Evolutionary conservation across 2,329 filamentous ascomycete genomes (phyloP).

Genomic region (Ceratocystis smalleyi): DNA sequence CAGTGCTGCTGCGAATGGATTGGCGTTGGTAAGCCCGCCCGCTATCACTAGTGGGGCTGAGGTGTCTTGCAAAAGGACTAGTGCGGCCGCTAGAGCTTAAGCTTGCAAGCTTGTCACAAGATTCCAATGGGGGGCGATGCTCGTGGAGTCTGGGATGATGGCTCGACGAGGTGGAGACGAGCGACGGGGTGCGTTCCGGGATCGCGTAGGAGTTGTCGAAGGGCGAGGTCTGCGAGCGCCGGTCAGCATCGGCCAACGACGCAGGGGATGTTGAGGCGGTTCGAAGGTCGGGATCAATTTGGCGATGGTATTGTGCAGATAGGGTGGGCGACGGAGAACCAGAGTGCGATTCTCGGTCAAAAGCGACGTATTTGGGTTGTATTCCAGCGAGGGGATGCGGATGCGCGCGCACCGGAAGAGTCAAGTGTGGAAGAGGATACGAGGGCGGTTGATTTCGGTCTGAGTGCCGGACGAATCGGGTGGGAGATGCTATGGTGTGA

Average conservation of each 20-base stretch:
- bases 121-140: not conserved
- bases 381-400: conserved; percentile 1
- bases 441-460: not conserved
- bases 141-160: not conserved
- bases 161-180: not conserved
- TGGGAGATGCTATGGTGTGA: not conserved
- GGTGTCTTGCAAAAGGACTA: not conserved
- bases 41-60: not conserved
- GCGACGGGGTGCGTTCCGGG: not conserved
- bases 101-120: not conserved
- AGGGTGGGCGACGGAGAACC: not conserved
- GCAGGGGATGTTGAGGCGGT: not conserved
- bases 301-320: not conserved
- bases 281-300: not conserved
- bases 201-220: conserved; percentile 6
- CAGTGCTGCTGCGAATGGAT: not conserved
- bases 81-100: not conserved
- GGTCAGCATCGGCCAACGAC: not conserved
- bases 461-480: not conserved
- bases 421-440: not conserved
- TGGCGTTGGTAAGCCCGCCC: not conserved
- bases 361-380: not conserved
- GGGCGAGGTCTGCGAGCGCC: not conserved
- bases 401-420: not conserved
- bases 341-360: not conserved